A percentile compares a stretch with the other conserved stretches of the same genome.
Conservation (phyloP, 352 stramenopile genomes). For the Aphanomyces astaci region DNA sequence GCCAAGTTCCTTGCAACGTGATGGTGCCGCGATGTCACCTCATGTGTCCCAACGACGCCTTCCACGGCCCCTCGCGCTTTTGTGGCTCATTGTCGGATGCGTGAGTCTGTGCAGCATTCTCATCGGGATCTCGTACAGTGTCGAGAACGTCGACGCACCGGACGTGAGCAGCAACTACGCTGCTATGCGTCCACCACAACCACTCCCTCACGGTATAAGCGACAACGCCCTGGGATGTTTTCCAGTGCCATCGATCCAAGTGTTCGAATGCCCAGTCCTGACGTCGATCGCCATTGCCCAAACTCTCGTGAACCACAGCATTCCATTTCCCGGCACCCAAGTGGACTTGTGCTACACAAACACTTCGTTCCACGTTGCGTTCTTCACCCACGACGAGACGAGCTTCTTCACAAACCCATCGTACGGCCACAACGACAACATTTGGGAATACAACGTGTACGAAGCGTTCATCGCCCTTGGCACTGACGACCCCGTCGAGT, state of each 20-base stretch:
- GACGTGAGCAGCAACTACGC: background rate
- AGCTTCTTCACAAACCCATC: background rate
- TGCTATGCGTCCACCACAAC: background rate
- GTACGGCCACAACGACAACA: slow-evolving; percentile 23
- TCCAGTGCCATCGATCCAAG: background rate
- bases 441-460: slow-evolving; percentile 22
- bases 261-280: background rate
- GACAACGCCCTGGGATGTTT: slow-evolving; percentile 1
- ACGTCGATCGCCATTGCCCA: background rate
- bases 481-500: slow-evolving; percentile 4
- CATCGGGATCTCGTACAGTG: background rate
- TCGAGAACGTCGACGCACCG: background rate
- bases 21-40: background rate
- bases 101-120: background rate
- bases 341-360: slow-evolving; percentile 18
- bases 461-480: slow-evolving; percentile 19
- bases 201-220: background rate
- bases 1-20: background rate
- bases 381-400: background rate
- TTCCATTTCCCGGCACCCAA: background rate
- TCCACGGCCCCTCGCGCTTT: background rate
- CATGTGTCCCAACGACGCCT: background rate
- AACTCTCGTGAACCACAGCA: background rate
- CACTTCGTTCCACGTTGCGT: slow-evolving; percentile 3
- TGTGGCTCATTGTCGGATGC: background rate